Evolutionary conservation across 108 stramenopile species (phyloP).

Genomic region (Cyclotella choctawhatcheeana): DNA sequence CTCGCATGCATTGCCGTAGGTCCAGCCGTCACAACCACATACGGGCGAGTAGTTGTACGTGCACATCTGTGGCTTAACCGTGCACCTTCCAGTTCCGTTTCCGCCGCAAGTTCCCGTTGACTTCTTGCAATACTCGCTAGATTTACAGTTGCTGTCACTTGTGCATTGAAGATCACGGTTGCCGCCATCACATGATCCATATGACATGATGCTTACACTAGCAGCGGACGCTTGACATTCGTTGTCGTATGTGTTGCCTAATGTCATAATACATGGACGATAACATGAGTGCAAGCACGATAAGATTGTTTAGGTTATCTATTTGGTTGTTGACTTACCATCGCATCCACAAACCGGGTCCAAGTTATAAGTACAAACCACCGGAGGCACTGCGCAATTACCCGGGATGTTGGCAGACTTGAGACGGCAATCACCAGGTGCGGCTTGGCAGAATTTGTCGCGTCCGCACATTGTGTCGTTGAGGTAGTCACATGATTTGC

Average conservation of each 20-base stretch:
- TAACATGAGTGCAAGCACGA: not conserved
- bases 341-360: constrained; percentile 16
- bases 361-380: not conserved
- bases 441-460: constrained; percentile 1
- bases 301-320: not conserved
- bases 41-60: constrained; percentile 7
- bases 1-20: constrained; percentile 2
- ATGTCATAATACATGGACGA: not conserved
- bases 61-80: not conserved
- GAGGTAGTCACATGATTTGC: constrained; percentile 9
- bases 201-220: not conserved
- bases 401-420: constrained; percentile 3
- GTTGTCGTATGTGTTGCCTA: constrained; percentile 11
- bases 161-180: not conserved
- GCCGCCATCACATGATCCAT: constrained; percentile 5
- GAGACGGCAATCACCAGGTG: not conserved
- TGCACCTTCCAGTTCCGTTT: constrained; percentile 11
- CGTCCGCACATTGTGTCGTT: constrained; percentile 2
- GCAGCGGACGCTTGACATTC: constrained; percentile 5
- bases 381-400: not conserved
- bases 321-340: constrained; percentile 2
- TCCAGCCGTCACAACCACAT: constrained; percentile 19
- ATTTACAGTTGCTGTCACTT: constrained; percentile 7
- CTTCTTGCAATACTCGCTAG: constrained; percentile 10
- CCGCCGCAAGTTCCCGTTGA: not conserved